Evolutionary conservation across 495 filamentous ascomycete genomes (phyloP).

Genomic region (Penicillium goetzii): DNA sequence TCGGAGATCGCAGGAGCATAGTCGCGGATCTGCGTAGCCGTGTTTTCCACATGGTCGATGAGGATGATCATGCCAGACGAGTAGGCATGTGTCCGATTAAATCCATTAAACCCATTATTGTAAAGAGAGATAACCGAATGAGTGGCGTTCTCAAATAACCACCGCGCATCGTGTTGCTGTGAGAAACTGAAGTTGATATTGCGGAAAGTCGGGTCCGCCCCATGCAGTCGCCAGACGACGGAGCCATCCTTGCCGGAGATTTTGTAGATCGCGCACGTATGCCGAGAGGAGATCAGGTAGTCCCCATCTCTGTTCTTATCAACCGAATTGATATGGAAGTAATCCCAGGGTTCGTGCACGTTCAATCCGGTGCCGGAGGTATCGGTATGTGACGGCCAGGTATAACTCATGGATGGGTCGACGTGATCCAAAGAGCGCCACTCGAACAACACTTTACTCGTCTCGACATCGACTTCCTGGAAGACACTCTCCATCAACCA

Average conservation of each 20-base stretch:
- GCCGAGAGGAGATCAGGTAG: constrained; percentile 63
- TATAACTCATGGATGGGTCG: constrained; percentile 51
- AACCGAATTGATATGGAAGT: constrained; percentile 68
- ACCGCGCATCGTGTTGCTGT: constrained; percentile 66
- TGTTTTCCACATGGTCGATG: constrained; percentile 56
- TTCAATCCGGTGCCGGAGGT: constrained; percentile 50
- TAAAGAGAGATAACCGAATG: constrained; percentile 57
- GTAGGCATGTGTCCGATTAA: constrained; percentile 49
- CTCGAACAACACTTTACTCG: constrained; percentile 54
- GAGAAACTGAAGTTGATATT: constrained; percentile 59
- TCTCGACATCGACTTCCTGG: constrained; percentile 56
- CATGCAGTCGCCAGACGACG: constrained; percentile 61
- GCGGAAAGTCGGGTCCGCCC: constrained; percentile 51
- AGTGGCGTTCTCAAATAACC: constrained; percentile 54
- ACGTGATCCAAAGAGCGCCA: constrained; percentile 58
- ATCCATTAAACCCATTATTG: constrained; percentile 59
- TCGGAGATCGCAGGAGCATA: constrained; percentile 46
- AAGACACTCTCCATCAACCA: constrained; percentile 57
- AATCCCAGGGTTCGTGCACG: constrained; percentile 59
- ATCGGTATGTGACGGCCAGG: constrained; percentile 49
- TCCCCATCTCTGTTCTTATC: constrained; percentile 61
- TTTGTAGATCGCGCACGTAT: constrained; percentile 61
- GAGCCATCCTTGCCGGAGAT: constrained; percentile 62
- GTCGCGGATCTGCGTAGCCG: constrained; percentile 50
- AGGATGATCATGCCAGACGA: constrained; percentile 62